A percentile compares a stretch with the other conserved stretches of the same genome.
Conservation (phyloP, 2,329 filamentous ascomycete genomes). For the Cercospora sesami region DNA sequence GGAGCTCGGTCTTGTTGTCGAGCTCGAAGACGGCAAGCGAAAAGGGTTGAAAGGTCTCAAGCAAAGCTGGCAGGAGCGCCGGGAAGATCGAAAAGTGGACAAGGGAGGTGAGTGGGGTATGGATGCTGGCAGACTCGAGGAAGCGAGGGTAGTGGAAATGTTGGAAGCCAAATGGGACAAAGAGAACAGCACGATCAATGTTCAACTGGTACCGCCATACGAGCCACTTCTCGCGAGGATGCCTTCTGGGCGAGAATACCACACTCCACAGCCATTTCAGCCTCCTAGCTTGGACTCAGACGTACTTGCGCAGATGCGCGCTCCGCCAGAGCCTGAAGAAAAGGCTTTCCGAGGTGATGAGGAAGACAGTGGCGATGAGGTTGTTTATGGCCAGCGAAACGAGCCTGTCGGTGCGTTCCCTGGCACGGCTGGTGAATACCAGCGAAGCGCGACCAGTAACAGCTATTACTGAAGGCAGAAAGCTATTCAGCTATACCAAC, state of each 20-base stretch:
- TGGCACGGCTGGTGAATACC: conserved; percentile 42
- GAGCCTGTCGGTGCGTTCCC: conserved; percentile 55
- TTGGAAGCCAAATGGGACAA: conserved; percentile 86
- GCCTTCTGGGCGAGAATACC: conserved; percentile 85
- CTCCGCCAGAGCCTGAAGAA: conserved; percentile 55
- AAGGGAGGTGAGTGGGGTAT: conserved; percentile 71
- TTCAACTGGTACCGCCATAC: conserved; percentile 71
- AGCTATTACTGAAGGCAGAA: conserved; percentile 34
- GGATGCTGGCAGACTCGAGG: conserved; percentile 82
- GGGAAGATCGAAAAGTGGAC: conserved; percentile 77
- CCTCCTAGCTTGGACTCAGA: conserved; percentile 65
- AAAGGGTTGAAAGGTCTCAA: conserved; percentile 65
- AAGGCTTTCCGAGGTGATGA: conserved; percentile 46
- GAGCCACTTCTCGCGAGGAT: conserved; percentile 73
- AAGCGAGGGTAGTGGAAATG: conserved; percentile 81
- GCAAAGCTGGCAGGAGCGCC: conserved; percentile 72
- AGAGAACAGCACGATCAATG: conserved; percentile 90
- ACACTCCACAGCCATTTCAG: conserved; percentile 67
- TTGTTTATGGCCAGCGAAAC: conserved; percentile 33
- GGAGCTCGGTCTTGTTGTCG: conserved; percentile 65
- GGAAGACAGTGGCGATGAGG: conserved; percentile 48
- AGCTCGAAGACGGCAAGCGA: conserved; percentile 48
- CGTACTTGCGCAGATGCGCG: conserved; percentile 60
- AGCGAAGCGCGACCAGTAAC: conserved; percentile 33
- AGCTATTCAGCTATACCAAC: background rate